phyloP scores from a whole-genome alignment of 352 stramenopile species.

The Pythium brassicae region DNA sequence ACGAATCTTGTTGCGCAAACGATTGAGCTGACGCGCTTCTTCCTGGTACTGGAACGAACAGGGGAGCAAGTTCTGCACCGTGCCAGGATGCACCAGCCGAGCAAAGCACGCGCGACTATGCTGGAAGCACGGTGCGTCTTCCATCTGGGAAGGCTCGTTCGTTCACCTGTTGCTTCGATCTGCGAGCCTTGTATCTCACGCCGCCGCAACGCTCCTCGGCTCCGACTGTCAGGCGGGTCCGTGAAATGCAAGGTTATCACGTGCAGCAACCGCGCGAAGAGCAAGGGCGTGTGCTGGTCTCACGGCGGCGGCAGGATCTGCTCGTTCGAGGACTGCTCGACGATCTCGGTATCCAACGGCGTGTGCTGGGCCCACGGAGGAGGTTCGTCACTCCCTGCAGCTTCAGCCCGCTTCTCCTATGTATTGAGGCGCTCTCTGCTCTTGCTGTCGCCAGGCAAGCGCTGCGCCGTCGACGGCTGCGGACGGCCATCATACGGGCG shows the following conservation, averaged over 20 bases:
- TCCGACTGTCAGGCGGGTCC: slow-evolving; percentile 19
- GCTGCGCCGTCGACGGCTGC: slow-evolving; percentile 11
- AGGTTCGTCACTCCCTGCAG: background rate
- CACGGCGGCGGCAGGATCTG: slow-evolving; percentile 49
- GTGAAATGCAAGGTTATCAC: slow-evolving; percentile 49
- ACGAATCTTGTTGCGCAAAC: too few species aligned
- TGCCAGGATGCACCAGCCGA: slow-evolving; percentile 42
- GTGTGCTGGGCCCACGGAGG: slow-evolving; percentile 40
- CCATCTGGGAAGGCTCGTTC: too few species aligned
- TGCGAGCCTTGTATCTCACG: too few species aligned
- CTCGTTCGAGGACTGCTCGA: slow-evolving; percentile 33
- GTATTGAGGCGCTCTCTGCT: background rate
- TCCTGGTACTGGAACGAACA: slow-evolving; percentile 13
- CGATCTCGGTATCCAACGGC: slow-evolving; percentile 50
- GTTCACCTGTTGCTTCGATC: background rate
- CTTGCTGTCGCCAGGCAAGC: slow-evolving; percentile 6
- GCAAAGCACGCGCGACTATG: slow-evolving; percentile 45
- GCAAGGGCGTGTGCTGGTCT: slow-evolving; percentile 51
- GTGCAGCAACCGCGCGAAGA: slow-evolving; percentile 48
- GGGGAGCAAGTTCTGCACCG: slow-evolving; percentile 49
- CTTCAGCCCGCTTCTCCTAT: background rate
- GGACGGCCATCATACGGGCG: slow-evolving; percentile 42
- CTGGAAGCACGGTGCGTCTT: slow-evolving; percentile 31
- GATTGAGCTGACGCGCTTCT: background rate
- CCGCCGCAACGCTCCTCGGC: too few species aligned